phyloP scores from a whole-genome alignment of 1,284 basidiomycete species.

The Apiotrichum akiyoshidainum region DNA sequence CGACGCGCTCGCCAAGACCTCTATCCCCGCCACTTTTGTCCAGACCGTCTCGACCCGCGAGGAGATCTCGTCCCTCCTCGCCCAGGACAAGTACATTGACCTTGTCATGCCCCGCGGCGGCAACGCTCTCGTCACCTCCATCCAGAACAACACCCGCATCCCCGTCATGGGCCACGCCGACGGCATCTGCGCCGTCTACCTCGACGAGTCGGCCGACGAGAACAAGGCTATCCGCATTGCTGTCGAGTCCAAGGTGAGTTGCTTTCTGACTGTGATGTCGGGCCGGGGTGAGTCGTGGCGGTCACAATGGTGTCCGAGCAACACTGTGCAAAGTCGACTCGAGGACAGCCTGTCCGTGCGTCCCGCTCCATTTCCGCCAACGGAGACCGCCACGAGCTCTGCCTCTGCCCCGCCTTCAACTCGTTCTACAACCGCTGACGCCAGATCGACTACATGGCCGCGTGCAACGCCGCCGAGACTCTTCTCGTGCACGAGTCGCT shows the following conservation, averaged over 20 bases:
- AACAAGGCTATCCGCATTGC: constrained; percentile 77
- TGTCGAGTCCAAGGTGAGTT: constrained; percentile 82
- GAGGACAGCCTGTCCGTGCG: no score
- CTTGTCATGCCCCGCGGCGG: constrained; percentile 95
- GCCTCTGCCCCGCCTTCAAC: no score
- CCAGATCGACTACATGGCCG: constrained; percentile 90
- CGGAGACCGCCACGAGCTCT: no score
- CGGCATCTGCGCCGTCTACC: constrained; percentile 32
- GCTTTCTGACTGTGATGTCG: background rate
- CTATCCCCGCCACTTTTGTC: constrained; percentile 74
- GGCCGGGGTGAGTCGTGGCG: no score
- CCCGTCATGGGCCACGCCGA: constrained; percentile 98
- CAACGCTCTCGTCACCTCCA: constrained; percentile 80
- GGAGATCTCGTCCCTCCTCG: constrained; percentile 81
- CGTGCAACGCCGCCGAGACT: constrained; percentile 92
- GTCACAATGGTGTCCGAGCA: no score
- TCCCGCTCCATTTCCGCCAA: no score
- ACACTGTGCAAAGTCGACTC: no score
- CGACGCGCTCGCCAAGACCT: constrained; percentile 67
- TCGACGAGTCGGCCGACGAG: constrained; percentile 67
- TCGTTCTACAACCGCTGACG: background rate
- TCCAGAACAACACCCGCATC: constrained; percentile 86
- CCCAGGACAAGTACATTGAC: constrained; percentile 88
- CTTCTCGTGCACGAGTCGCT: constrained; percentile 76
- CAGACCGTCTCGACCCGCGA: constrained; percentile 90